Conservation (phyloP, 2,329 filamentous ascomycete genomes). For the Ceratocystis lukuohia region DNA sequence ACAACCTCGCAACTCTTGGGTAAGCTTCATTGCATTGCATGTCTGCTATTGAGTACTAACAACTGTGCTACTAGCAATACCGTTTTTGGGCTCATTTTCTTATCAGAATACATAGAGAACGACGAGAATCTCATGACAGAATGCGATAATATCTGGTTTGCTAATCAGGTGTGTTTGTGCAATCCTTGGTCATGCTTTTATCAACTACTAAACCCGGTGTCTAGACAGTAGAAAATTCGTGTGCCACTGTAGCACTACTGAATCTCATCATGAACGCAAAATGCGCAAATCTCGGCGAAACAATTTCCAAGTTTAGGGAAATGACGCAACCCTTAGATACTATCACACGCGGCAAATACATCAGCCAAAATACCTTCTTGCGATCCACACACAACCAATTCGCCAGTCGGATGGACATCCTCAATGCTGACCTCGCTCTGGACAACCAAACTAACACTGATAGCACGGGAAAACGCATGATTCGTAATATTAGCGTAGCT, state of each 20-base stretch:
- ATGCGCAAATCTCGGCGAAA: slow-evolving; percentile 52
- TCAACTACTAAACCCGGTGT: slow-evolving; percentile 27
- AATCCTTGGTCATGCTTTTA: background rate
- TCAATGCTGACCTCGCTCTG: slow-evolving; percentile 55
- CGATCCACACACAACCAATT: slow-evolving; percentile 81
- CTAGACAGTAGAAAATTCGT: slow-evolving; percentile 64
- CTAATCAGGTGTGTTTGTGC: slow-evolving; percentile 55
- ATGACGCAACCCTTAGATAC: slow-evolving; percentile 57
- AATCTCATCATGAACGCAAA: slow-evolving; percentile 85
- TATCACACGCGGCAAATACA: slow-evolving; percentile 58
- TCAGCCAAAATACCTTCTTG: slow-evolving; percentile 63
- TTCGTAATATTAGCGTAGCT: slow-evolving; percentile 29
- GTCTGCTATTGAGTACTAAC: background rate
- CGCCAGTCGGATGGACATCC: slow-evolving; percentile 61
- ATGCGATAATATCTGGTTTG: slow-evolving; percentile 67
- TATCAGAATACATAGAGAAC: slow-evolving; percentile 56
- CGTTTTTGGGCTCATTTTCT: slow-evolving; percentile 75
- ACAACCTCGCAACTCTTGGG: slow-evolving; percentile 48
- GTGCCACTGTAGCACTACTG: slow-evolving; percentile 80
- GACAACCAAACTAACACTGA: slow-evolving; percentile 38
- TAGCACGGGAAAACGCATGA: slow-evolving; percentile 24
- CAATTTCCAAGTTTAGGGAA: slow-evolving; percentile 58
- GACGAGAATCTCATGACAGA: slow-evolving; percentile 41
- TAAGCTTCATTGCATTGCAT: slow-evolving; percentile 32
- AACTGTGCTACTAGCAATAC: slow-evolving; percentile 43